phyloP scores from a whole-genome alignment of 2,329 filamentous ascomycete species.

The Fusarium sp. region DNA sequence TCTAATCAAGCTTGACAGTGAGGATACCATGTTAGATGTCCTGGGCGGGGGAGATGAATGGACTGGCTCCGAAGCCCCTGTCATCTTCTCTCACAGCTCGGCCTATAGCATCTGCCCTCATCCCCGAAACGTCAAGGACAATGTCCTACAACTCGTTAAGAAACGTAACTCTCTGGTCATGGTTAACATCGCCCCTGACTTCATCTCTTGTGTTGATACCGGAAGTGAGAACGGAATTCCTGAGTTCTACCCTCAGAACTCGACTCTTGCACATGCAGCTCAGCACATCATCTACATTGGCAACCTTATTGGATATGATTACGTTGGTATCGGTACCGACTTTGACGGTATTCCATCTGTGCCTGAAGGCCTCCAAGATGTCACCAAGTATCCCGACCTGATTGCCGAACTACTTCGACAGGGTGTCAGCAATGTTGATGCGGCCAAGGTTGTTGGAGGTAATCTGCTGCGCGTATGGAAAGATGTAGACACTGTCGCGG shows the following conservation, averaged over 20 bases:
- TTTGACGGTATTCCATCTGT: conserved; percentile 80
- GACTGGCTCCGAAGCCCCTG: conserved; percentile 79
- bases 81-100: conserved; percentile 91
- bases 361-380: conserved; percentile 83
- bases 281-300: conserved; percentile 87
- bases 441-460: conserved; percentile 78
- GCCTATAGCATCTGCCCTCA: conserved; percentile 85
- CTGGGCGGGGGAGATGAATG: conserved; percentile 73
- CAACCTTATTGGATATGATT: conserved; percentile 82
- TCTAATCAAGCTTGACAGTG: conserved; percentile 52
- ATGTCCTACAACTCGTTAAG: conserved; percentile 82
- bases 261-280: conserved; percentile 81
- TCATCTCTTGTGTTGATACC: conserved; percentile 78
- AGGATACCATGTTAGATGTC: conserved; percentile 87
- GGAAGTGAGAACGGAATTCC: conserved; percentile 73
- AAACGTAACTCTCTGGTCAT: conserved; percentile 81
- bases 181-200: conserved; percentile 88
- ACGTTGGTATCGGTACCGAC: conserved; percentile 90
- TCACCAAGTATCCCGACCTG: conserved; percentile 83
- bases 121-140: conserved; percentile 89
- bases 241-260: conserved; percentile 72
- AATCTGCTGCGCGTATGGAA: conserved; percentile 89
- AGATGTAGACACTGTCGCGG: conserved; percentile 78
- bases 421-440: conserved; percentile 80
- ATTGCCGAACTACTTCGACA: conserved; percentile 78